Evolutionary conservation across 2,329 filamentous ascomycete genomes (phyloP), one percentile per base, ranked within the genome.

Genomic region (Phialophora chinensis): DNA sequence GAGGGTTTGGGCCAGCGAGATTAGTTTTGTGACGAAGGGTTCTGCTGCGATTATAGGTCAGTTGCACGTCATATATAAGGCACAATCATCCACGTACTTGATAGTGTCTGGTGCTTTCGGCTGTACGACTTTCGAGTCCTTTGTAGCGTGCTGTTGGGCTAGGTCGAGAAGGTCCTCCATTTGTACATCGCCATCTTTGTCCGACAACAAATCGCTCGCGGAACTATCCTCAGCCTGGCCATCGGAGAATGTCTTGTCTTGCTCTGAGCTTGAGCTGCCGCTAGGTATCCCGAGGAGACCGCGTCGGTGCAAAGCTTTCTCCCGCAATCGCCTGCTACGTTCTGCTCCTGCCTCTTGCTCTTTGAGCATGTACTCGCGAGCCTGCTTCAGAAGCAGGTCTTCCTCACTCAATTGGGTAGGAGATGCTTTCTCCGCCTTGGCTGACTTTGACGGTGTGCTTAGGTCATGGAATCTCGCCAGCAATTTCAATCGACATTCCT

Each of bases 271-370:
- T 10, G 53, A 23, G 27, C 38, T 25, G 6, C 31, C 38, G 27
- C 33, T 50, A 14, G 44, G 8, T 25, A 12, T 8, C 23, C 10
- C 4, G 5, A 50, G 23, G 20, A 63, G 31, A 7, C 53, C 44
- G 14, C 54, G 53, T 14, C 61, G 61, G 8, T 29, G 42, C 17
- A 63, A 29, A 35, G 61, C 61, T 27, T 58, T 57, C 38, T 63
- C 61, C 17, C 63, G 63, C 11, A 70, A 61, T 25, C 56, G 38
- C 55, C 57, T 57, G 31, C 65, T 70, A n/a, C 63, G 50, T 23
- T 64, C 59, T 6, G 54, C 60, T 3, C 63, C 59, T 12, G 57
- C 68, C 33, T 66, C 53, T 62, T 70, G 60, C 6, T 68, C 63
- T 35, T 33, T 44, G 11, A 65, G 29, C 62, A 63, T 67, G 10